phyloP scores from a whole-genome alignment of 441 rosid genomes.

The Erodium chrysanthum region DNA sequence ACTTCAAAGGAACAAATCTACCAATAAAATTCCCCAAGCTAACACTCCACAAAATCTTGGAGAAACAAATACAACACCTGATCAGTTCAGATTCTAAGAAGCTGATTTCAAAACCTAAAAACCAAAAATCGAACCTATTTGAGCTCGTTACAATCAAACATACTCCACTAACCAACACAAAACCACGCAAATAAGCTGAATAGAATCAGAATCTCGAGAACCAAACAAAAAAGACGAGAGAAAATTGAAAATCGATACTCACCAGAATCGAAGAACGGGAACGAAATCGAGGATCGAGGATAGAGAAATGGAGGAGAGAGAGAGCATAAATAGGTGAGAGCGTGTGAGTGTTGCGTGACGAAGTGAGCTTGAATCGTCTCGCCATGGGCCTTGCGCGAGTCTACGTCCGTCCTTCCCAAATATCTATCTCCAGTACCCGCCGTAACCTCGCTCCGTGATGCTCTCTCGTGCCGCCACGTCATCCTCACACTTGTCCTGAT shows the following conservation, averaged over 20 bases:
- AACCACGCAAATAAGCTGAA: not conserved
- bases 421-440: constrained; percentile 18
- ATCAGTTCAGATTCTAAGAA: not conserved
- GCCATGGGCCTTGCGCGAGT: constrained; percentile 42
- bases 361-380: constrained; percentile 20
- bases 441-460: not conserved
- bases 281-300: not conserved
- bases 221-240: not conserved
- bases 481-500: not conserved
- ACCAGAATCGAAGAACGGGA: not conserved
- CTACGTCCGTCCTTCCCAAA: constrained; percentile 26
- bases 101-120: not conserved
- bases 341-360: constrained; percentile 46
- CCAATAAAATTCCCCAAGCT: too few relatives aligned
- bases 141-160: not conserved
- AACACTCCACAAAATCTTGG: not conserved
- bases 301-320: not conserved
- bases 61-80: not conserved
- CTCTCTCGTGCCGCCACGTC: constrained; percentile 20
- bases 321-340: constrained; percentile 14
- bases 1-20: not conserved
- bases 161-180: not conserved
- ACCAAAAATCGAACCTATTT: not conserved
- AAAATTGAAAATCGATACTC: not conserved
- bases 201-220: not conserved